Percentiles rank a stretch among this genome's conserved stretches.
phyloP scores from a whole-genome alignment of 2,329 filamentous ascomycete genomes.

The Domatiomyces globalis region DNA sequence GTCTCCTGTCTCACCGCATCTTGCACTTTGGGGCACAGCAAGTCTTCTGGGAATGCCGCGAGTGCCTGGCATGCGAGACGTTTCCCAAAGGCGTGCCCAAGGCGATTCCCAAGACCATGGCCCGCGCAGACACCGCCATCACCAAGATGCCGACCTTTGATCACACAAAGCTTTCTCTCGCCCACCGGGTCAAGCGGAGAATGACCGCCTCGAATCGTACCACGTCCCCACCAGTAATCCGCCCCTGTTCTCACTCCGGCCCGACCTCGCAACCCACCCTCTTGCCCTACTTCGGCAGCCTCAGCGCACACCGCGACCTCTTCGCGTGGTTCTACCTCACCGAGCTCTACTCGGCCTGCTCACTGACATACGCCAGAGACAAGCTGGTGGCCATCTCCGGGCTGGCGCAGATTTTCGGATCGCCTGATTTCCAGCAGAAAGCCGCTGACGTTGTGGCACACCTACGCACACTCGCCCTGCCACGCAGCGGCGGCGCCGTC shows the following conservation, averaged over 20 bases:
- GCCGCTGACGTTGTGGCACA: background rate
- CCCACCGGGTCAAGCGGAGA: background rate
- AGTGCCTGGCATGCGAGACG: slow-evolving; percentile 3
- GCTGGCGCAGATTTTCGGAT: background rate
- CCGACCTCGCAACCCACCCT: background rate
- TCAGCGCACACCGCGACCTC: background rate
- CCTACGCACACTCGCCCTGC: background rate
- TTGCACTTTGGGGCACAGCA: slow-evolving; percentile 6
- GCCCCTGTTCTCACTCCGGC: background rate
- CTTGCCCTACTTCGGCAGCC: background rate
- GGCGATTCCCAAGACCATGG: background rate
- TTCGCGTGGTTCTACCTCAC: slow-evolving; percentile 1
- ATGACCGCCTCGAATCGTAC: background rate
- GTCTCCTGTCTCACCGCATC: slow-evolving; percentile 7
- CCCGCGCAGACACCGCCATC: background rate
- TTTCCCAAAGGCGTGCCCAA: slow-evolving; percentile 4
- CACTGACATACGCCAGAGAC: slow-evolving; percentile 2
- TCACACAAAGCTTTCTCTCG: background rate
- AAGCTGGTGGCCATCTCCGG: slow-evolving; percentile 6
- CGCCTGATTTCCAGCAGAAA: background rate
- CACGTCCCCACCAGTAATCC: background rate
- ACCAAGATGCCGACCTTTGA: background rate
- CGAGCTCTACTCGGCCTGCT: slow-evolving; percentile 4
- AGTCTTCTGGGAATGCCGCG: slow-evolving; percentile 9
- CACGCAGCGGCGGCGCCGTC: background rate